Evolutionary conservation across 2,329 filamentous ascomycete genomes (phyloP), one percentile per base, ranked within the genome.

Genomic region (Fusarium pseudocircinatum): DNA sequence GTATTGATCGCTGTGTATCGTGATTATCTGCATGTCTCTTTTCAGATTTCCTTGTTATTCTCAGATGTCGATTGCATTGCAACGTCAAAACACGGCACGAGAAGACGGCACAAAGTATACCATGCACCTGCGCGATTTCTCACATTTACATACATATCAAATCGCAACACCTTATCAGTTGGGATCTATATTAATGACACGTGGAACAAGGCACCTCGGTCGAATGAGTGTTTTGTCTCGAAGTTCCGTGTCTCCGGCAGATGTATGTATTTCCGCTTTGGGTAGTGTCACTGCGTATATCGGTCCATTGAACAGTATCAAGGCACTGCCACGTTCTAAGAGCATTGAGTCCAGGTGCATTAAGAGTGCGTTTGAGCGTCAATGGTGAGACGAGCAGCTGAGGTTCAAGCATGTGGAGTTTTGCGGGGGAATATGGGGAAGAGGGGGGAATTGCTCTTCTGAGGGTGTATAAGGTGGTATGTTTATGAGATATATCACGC

Each of bases 381-480:
- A 42, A 49, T 72, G 52, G 70, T 70, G 70, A 70, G 69, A 73
- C 54, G 36, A 63, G 36, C 36, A 71, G 54, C 56, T 60, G 68
- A 62, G 39, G 63, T 62, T 53, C 24, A 34, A 34, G 49, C 40
- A 46, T 57, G 63, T 68, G 60, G 67, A 69, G 59, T 72, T 63
- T 57, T 73, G 70, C 53, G 70, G 70, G 70, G 70, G 70, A 70
- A 67, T 53, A 60, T 67, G 67, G 61, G 66, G 60, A 65, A 69
- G 58, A 53, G 64, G 49, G 62, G 57, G 43, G 34, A 30, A 46
- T 36, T 4, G 6, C 36, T 16, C 13, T 5, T 14, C 16, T 57
- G 36, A 42, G 20, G 43, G 34, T 64, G 37, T 37, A 46, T 5
- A n/a, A 24, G n/a, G 64, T 68, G 65, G 65, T 39, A 68, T 68